Base-by-base conservation (phyloP, 2,329 filamentous ascomycete genomes). In the Ophiostoma pallidulum region DNA sequence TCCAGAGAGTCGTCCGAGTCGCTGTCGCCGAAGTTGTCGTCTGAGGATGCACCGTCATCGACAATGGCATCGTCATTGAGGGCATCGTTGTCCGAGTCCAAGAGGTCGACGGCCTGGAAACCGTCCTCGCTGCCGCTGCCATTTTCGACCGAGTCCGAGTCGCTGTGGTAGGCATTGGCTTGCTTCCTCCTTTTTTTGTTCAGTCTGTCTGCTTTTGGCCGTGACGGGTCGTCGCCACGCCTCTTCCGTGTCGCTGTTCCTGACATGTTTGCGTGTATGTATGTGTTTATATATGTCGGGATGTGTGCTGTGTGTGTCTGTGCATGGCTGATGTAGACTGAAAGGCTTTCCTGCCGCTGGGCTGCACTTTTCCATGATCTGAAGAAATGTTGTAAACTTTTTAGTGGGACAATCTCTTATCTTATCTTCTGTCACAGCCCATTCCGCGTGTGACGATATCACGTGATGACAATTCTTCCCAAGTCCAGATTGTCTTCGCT, bases 71-170 rank as follows among this genome's bases (percentile, higher is more conserved):
- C 72, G n/a, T n/a, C n/a, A 56, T 75, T 69, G 45, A 78, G 67
- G 46, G 77, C 73, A 47, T 78, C 74, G n/a, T 69, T 58, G 55
- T 79, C 75, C 5, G 74, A 77, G 58, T 77, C 74, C 42, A 77
- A 65, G 14, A 78, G 64, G 54, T 77, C 69, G 52, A 76, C 71
- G 2, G 74, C 68, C 26, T 69, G 62, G 58, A 76, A 75, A 45
- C 66, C 65, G 43, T 64, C 60, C 13, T 66, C 66, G 18, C 57
- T 55, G 19, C 52, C 62, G 8, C 65, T 65, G 14, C 56, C 56
- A 14, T 56, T 24, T 53, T 62, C 9, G 18, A 56, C 62, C 32
- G 70, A 72, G n/a, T 70, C 72, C 49, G 71, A 70, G 16, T 49
- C 47, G 65, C 73, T 76, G 61, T 75, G 66, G 61, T 77, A 75